Evolutionary conservation across 164 flowering plant species (phyloP).

Genomic region (Vitis labrusca): DNA sequence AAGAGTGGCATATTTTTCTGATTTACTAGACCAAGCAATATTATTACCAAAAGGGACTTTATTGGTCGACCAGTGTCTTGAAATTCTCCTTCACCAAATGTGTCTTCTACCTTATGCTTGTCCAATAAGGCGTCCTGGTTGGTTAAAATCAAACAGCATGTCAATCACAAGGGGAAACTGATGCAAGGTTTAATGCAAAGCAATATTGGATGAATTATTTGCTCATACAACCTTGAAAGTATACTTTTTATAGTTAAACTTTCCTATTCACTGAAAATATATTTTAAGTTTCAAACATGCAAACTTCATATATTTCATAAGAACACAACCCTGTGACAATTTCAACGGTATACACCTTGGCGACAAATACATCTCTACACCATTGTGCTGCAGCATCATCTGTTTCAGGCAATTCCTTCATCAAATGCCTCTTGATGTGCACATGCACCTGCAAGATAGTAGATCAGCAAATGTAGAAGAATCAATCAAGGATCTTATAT

Average conservation of each 20-base stretch:
- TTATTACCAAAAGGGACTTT: constrained; percentile 43
- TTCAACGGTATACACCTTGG: constrained; percentile 40
- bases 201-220: neutral
- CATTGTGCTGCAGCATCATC: constrained; percentile 64
- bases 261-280: no score
- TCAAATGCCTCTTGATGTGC: constrained; percentile 62
- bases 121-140: constrained; percentile 46
- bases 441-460: constrained; percentile 66
- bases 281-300: neutral
- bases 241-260: no score
- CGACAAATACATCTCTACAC: constrained; percentile 64
- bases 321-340: neutral
- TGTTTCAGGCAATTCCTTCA: constrained; percentile 62
- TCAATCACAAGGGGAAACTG: constrained; percentile 6
- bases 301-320: neutral
- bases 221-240: neutral
- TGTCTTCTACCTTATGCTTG: constrained; percentile 41
- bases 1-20: no score
- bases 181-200: neutral
- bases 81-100: constrained; percentile 33
- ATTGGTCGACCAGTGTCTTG: constrained; percentile 41
- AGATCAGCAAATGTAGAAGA: neutral
- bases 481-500: neutral
- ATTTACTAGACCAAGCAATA: neutral
- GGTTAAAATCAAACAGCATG: constrained; percentile 5